A percentile compares a stretch with the other conserved stretches of the same genome.
Evolutionary conservation across 495 filamentous ascomycete species (phyloP).

Genomic region (Penicillium soppii): DNA sequence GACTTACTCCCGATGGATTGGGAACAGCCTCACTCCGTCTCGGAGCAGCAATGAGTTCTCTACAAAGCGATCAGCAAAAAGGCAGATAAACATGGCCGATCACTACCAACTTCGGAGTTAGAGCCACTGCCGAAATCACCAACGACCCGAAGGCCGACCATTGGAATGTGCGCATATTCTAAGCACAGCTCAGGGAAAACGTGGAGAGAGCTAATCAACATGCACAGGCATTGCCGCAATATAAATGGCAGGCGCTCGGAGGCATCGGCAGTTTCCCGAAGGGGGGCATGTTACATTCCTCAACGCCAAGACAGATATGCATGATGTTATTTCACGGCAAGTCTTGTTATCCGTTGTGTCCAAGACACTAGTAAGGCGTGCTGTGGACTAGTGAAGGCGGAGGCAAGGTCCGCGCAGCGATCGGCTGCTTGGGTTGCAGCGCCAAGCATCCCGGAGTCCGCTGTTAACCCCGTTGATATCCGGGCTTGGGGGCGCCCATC

Average conservation of each 20-base stretch:
- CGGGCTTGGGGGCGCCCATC: background rate
- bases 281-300: conserved; percentile 28
- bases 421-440: conserved; percentile 27
- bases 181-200: conserved; percentile 3
- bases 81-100: background rate
- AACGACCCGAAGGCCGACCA: conserved; percentile 17
- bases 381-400: background rate
- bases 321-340: conserved; percentile 6
- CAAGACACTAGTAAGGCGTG: background rate
- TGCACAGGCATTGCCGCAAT: background rate
- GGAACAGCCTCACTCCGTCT: conserved; percentile 35
- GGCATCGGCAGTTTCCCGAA: conserved; percentile 13
- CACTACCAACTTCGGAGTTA: conserved; percentile 20
- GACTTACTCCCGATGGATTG: conserved; percentile 37
- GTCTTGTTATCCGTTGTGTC: background rate
- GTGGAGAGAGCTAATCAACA: background rate
- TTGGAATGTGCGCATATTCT: conserved; percentile 15
- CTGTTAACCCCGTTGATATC: conserved; percentile 12
- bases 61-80: conserved; percentile 6
- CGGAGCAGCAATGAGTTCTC: conserved; percentile 36
- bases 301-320: conserved; percentile 22
- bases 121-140: conserved; percentile 11
- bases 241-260: conserved; percentile 5
- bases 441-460: conserved; percentile 22
- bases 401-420: background rate